These are phyloP conservation scores for Nymphaea thermarum DNA, from an alignment of 164 flowering plant genomes.

Conservation along the genomic window DNA sequence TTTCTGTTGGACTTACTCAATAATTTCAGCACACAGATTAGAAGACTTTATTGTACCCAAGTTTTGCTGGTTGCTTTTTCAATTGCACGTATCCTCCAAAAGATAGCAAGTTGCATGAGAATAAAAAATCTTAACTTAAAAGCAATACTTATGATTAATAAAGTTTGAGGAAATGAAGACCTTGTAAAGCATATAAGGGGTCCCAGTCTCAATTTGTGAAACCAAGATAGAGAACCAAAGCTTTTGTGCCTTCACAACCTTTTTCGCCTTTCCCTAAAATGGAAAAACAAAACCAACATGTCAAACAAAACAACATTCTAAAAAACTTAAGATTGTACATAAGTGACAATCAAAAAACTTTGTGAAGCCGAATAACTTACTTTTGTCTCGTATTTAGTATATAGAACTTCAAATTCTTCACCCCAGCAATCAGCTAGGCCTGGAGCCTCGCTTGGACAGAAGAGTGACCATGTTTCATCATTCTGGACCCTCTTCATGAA, in stretches of 20 bases:
- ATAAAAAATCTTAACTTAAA: not conserved
- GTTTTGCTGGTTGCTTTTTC: constrained; percentile 95
- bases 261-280: constrained; percentile 83
- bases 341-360: not conserved
- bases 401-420: constrained; percentile 68
- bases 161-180: constrained; percentile 22
- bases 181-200: constrained; percentile 97
- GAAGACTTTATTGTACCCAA: constrained; percentile 94
- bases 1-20: constrained; percentile 97
- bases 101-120: not conserved
- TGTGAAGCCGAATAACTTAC: constrained; percentile 16
- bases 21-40: constrained; percentile 88
- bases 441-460: constrained; percentile 96
- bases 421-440: constrained; percentile 99
- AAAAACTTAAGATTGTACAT: not conserved
- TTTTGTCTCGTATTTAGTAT: constrained; percentile 58
- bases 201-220: constrained; percentile 95
- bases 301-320: no score
- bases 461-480: constrained; percentile 79
- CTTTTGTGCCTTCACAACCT: constrained; percentile 82
- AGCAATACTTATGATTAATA: no score
- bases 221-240: constrained; percentile 90
- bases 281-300: not conserved
- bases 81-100: constrained; percentile 71
- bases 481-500: constrained; percentile 54